phyloP scores from a whole-genome alignment of 768 basidiomycete genomes.

The Mycena filopes region DNA sequence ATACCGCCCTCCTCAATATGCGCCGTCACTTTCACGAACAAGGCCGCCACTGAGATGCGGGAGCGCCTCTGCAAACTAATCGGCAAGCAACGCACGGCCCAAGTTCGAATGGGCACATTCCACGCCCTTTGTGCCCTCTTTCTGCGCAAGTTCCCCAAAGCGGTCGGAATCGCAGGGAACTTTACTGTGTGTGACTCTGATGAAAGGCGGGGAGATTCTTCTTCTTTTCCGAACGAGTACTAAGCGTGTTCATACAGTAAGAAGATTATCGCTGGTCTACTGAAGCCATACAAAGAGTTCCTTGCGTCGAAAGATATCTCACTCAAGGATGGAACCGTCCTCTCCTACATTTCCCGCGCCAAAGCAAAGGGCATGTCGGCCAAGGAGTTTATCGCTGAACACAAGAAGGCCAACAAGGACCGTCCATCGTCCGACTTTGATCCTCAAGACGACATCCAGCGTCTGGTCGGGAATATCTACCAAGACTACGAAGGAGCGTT shows the following conservation, averaged over 20 bases:
- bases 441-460: slow-evolving; percentile 44
- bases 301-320: slow-evolving; percentile 58
- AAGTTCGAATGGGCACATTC: slow-evolving; percentile 80
- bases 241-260: slow-evolving; percentile 56
- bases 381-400: slow-evolving; percentile 50
- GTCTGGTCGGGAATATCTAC: slow-evolving; percentile 64
- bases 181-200: slow-evolving; percentile 88
- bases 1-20: slow-evolving; percentile 70
- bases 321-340: slow-evolving; percentile 64
- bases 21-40: slow-evolving; percentile 90
- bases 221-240: not conserved
- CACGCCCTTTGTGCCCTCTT: slow-evolving; percentile 81
- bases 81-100: slow-evolving; percentile 64
- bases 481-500: slow-evolving; percentile 73
- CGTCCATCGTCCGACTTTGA: slow-evolving; percentile 23
- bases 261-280: slow-evolving; percentile 67
- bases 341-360: slow-evolving; percentile 78
- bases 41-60: slow-evolving; percentile 90
- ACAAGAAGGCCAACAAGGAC: slow-evolving; percentile 35
- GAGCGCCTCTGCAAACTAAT: slow-evolving; percentile 74
- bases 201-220: slow-evolving; percentile 62
- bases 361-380: slow-evolving; percentile 74
- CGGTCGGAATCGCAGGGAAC: slow-evolving; percentile 71
- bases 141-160: slow-evolving; percentile 69
- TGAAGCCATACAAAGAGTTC: slow-evolving; percentile 65